Evolutionary conservation across 2,329 filamentous ascomycete species (phyloP), one percentile per base, ranked within the genome.

Genomic region (Curvularia sp.): DNA sequence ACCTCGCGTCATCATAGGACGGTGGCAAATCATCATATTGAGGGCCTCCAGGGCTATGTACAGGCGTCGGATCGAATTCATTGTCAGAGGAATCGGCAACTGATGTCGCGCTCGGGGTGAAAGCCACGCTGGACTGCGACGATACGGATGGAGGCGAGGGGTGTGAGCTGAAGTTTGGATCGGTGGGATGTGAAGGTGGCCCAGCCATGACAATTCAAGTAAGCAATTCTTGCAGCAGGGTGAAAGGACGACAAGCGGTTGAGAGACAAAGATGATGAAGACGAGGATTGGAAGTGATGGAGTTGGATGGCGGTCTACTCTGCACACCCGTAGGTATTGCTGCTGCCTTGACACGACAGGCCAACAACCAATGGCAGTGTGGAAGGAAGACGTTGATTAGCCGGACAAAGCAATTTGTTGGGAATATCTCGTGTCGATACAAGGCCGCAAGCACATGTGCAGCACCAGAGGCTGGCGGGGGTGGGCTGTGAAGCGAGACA

Each of bases 1-100:
- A 63, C 27, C 71, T 70, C 5, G 74, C 75, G 55, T 77, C 70
- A 42, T 75, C 73, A 50, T 78, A 78, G 0, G 74, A 72, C 1
- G 75, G 75, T 19, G 75, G 75, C 3, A 77, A 60, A 49, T 78
- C 75, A 48, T 76, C 72, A 48, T 76, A 76, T 13, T 68, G 71
- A 1, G 73, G 72, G 10, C 74, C 74, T 21, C 62, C 62, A 5
- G 72, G 72, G 47, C 72, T 74, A 23, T 71, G 65, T 3, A 66
- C 25, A 19, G 74, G 74, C 1, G 74, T 76, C 4, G 71, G 71
- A 21, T 70, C 67, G 19, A 67, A 70, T 0, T 75, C 72, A 3
- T 72, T 64, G 34, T 74, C 71, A 9, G 71, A 75, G 25, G 73
- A 71, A 47, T 76, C 72, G 13, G 69, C 66, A 42, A 73, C 64